Evolutionary conservation across 169 alveolate species (phyloP).

Genomic region (Eimeria sp.): DNA sequence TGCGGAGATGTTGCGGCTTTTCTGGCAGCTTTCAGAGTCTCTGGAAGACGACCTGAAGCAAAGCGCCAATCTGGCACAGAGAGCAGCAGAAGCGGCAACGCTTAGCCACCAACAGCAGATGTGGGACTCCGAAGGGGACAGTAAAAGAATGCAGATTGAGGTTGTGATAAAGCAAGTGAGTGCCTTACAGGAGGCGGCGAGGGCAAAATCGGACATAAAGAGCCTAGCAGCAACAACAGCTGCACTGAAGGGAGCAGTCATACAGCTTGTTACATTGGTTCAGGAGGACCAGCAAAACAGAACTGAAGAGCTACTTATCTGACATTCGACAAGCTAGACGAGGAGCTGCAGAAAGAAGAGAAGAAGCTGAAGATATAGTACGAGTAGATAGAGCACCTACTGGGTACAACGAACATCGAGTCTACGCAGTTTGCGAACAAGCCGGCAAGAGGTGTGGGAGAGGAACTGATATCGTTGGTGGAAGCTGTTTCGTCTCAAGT

Average conservation of each 20-base stretch:
- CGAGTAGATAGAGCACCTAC: background rate
- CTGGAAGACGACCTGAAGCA: conserved; percentile 7
- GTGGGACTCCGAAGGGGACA: background rate
- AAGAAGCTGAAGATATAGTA: background rate
- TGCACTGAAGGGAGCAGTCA: background rate
- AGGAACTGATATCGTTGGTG: background rate
- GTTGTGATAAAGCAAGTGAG: background rate
- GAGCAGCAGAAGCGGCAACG: background rate
- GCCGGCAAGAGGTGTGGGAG: background rate
- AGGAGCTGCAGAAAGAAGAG: background rate
- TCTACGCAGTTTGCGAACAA: background rate
- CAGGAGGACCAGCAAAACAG: background rate
- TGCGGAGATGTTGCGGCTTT: background rate
- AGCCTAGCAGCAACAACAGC: background rate
- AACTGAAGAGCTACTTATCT: background rate
- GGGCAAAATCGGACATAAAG: background rate
- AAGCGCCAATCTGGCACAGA: background rate
- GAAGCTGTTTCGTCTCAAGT: background rate
- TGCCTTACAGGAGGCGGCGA: background rate
- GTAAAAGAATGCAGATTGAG: background rate
- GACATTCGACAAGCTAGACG: too few relatives aligned
- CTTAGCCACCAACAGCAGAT: background rate
- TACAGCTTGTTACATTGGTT: background rate
- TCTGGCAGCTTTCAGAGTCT: conserved; percentile 11
- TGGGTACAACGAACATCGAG: background rate